Base-by-base conservation (phyloP, 2,329 filamentous ascomycete species). In the Leptographium flavum region DNA sequence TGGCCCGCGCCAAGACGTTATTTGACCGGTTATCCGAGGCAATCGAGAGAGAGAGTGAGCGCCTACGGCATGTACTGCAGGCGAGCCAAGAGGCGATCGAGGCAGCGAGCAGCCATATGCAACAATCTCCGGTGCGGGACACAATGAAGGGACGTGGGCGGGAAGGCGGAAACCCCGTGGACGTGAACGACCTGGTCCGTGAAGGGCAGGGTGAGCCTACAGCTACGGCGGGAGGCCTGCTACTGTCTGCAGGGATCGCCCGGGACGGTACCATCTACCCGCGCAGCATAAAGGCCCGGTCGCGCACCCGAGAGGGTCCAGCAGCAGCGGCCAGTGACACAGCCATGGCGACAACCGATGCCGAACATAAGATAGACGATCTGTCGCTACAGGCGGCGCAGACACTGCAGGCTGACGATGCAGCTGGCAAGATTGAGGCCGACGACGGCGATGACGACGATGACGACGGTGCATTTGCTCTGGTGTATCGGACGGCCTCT, bases 401-500 rank as follows among this genome's bases (percentile, higher is more conserved):
- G 19, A 8, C 23, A 17, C 36, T 44, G 25, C 17, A 39, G 2
- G 41, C 37, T 9, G 44, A 25, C 23, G 37, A 36, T 23, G 33
- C 31, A n/a, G 43, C 21, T 6, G 21, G 23, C 22, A 30, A 9
- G 8, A 23, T 33, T 11, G 39, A 30, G 13, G 31, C 38, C 8
- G 32, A 28, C 19, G 39, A 19, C 21, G 27, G 21, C 17, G 19
- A 37, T 4, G 17, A 21, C 17, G 39, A 42, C 3, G 45, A 36
- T 22, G 44, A 43, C 33, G 42, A 42, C 33, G 42, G 41, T 22
- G 31, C 28, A 0, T 32, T 49, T 31, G 46, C 46, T 14, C 43
- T 53, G 11, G 51, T 51, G n/a, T 53, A 50, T 25, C 45, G 51
- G 15, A 51, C 51, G 15, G 51, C 51, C 4, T 49, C 51, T 3